Conservation (phyloP, 257 asterid genomes). For the Hygrophila difformis region DNA sequence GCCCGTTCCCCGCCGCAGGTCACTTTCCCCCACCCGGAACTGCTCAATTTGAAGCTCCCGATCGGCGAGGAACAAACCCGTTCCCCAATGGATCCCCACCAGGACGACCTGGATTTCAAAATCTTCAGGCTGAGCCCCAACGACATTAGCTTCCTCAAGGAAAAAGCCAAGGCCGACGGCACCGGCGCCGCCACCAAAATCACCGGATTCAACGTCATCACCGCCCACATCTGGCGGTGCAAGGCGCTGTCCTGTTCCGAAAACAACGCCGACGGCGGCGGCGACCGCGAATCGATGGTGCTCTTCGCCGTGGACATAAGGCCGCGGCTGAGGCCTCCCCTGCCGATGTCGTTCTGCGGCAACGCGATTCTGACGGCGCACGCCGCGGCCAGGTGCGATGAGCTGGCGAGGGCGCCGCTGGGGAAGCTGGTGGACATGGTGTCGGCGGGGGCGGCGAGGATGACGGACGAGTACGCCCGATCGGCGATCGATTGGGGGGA, state of each 20-base stretch:
- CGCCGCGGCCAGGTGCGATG: constrained; percentile 44
- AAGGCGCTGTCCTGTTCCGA: constrained; percentile 53
- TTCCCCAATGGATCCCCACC: constrained; percentile 37
- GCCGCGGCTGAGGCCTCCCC: constrained; percentile 46
- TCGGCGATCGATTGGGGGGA: constrained; percentile 91
- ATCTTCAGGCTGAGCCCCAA: constrained; percentile 42
- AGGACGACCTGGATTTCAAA: constrained; percentile 46
- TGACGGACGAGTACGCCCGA: constrained; percentile 64
- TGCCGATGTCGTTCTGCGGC: constrained; percentile 59
- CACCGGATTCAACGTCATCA: constrained; percentile 62
- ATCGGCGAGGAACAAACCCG: constrained; percentile 36
- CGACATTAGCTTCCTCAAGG: constrained; percentile 36
- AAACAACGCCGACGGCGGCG: not conserved
- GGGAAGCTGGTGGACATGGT: constrained; percentile 40
- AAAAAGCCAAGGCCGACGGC: constrained; percentile 26
- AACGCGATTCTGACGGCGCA: constrained; percentile 71
- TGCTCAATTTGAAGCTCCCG: constrained; percentile 53
- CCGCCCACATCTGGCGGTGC: constrained; percentile 80
- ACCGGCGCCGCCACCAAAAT: constrained; percentile 20
- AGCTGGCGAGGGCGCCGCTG: constrained; percentile 45
- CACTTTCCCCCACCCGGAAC: constrained; percentile 75
- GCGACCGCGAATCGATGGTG: constrained; percentile 37
- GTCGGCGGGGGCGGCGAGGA: constrained; percentile 45
- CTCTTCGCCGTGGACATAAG: constrained; percentile 72
- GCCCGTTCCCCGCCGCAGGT: constrained; percentile 79